These are phyloP conservation scores for Blastobotrys serpentis DNA, from an alignment of 1,139 yeast species.

Conservation along the genomic window DNA sequence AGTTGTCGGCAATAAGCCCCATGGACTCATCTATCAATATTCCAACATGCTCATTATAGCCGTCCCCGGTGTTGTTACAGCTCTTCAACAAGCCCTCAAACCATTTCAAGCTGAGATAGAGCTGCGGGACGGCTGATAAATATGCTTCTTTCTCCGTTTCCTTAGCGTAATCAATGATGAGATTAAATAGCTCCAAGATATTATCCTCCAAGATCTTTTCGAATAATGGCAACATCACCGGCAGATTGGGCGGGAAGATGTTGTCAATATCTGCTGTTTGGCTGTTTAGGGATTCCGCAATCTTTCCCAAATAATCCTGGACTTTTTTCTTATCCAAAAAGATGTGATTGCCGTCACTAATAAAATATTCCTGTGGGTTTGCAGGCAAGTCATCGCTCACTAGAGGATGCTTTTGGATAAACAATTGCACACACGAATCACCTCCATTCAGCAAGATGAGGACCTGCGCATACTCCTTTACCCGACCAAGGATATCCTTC, in stretches of 20 bases:
- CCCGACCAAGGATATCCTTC: constrained; percentile 46
- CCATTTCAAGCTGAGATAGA: constrained; percentile 26
- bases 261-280: constrained; percentile 41
- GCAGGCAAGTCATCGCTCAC: constrained; percentile 29
- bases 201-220: constrained; percentile 41
- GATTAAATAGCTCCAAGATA: constrained; percentile 35
- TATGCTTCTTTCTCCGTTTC: constrained; percentile 20
- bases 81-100: constrained; percentile 33
- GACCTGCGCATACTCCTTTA: constrained; percentile 39
- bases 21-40: constrained; percentile 50
- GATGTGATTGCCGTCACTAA: constrained; percentile 28
- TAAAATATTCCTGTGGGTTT: constrained; percentile 35
- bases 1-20: constrained; percentile 44
- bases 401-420: constrained; percentile 47
- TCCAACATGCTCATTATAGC: constrained; percentile 37
- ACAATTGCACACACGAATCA: constrained; percentile 48
- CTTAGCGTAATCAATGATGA: constrained; percentile 28
- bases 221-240: constrained; percentile 35
- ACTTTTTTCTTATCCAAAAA: constrained; percentile 38
- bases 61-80: constrained; percentile 35
- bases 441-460: constrained; percentile 42
- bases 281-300: constrained; percentile 39
- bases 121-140: constrained; percentile 28
- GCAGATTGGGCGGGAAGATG: constrained; percentile 34
- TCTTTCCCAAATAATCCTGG: constrained; percentile 33